Evolutionary conservation across 164 flowering plant genomes (phyloP), one percentile per base, ranked within the genome.

Genomic region (Chimonanthus salicifolius): DNA sequence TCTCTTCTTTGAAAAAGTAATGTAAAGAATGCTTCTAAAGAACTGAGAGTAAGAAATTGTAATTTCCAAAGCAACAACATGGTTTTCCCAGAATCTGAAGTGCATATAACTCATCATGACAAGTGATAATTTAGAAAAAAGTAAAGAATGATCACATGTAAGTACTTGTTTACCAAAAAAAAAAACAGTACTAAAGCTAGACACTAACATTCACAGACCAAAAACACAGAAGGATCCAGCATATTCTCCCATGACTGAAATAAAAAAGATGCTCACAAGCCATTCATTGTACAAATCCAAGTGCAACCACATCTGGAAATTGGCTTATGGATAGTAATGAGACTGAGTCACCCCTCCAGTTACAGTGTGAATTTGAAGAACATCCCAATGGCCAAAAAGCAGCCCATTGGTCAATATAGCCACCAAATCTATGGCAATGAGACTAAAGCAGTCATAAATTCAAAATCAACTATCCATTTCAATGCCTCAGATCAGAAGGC

Each of bases 251-350:
- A 9, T 13, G 46, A 58, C 63, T 54, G 72, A 8, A 71, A 43
- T 16, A n/a, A 58, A 45, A 58, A 58, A 43, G 51, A 33, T 21
- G 13, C 44, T n/a, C 15, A 69, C 49, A 74, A 69, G 68, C 69
- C 69, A 48, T 47, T 58, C 15, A 63, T 62, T 15, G 6, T 21
- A 66, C 7, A 64, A 63, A 20, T 47, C 7, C 63, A 65, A 33
- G 33, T 33, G 33, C 33, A 33, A 33, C 33, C 33, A 33, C 33
- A 33, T 33, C 33, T 33, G 33, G 33, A 33, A 33, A 33, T 0
- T 33, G 33, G 33, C 33, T 33, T 1, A 1, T 33, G 33, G 33
- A 33, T 33, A 1, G 33, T 33, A 33, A 33, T 33, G 33, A 33
- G 33, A 33, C 33, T 33, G 33, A 33, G 33, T 33, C 33, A 33